A percentile compares a stretch with the other conserved stretches of the same genome.
phyloP scores from a whole-genome alignment of 2,329 filamentous ascomycete species.

The Fusarium proliferatum region DNA sequence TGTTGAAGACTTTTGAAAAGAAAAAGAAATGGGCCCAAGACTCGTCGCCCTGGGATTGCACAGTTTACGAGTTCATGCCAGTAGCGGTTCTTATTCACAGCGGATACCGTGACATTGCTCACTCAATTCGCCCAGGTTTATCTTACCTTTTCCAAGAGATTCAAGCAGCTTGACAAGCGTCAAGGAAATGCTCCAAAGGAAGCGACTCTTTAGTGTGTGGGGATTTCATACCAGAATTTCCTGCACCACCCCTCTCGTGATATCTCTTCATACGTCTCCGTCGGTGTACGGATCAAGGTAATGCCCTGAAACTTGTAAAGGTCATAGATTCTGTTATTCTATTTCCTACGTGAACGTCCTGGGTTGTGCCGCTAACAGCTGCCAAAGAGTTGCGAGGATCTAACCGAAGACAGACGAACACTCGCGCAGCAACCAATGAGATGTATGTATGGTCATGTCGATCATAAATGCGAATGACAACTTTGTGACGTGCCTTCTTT shows the following conservation, averaged over 20 bases:
- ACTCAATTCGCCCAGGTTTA: neutral
- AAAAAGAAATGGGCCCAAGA: neutral
- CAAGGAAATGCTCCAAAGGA: neutral
- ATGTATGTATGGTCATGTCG: neutral
- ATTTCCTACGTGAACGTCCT: neutral
- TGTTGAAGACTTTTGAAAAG: neutral
- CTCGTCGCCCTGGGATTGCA: neutral
- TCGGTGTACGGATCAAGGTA: neutral
- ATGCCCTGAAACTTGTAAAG: neutral
- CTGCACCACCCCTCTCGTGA: slow-evolving; percentile 9
- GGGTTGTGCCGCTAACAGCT: neutral
- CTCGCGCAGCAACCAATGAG: slow-evolving; percentile 1
- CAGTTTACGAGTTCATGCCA: neutral
- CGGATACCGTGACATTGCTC: neutral
- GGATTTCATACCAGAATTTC: neutral
- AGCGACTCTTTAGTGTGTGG: neutral
- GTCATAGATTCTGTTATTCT: neutral
- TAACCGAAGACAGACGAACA: neutral
- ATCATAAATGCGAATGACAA: slow-evolving; percentile 2
- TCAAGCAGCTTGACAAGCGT: neutral
- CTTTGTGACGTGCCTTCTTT: slow-evolving; percentile 1
- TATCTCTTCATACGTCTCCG: slow-evolving; percentile 1
- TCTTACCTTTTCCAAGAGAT: neutral
- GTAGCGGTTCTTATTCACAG: neutral
- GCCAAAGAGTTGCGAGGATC: neutral